Evolutionary conservation across 129 eudicot genomes (phyloP).

Genomic region (Ambrosia trifida): DNA sequence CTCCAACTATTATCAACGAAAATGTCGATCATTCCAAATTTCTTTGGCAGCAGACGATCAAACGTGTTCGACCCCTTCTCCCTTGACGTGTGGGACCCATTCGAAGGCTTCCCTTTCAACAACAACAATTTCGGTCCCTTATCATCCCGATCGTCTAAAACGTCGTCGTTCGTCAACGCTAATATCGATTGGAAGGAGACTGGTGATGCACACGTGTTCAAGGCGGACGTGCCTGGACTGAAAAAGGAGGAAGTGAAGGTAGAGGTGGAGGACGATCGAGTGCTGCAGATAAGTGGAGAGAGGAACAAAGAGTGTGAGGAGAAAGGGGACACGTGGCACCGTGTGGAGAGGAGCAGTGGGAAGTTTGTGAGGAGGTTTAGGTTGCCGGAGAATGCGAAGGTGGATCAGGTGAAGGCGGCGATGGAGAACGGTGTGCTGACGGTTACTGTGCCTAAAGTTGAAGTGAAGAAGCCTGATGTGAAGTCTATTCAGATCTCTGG

Average conservation of each 20-base stretch:
- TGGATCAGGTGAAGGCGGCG: slow-evolving; percentile 45
- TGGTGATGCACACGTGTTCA: slow-evolving; percentile 38
- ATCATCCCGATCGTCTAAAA: slow-evolving; percentile 14
- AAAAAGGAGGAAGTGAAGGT: slow-evolving; percentile 63
- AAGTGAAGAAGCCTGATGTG: slow-evolving; percentile 24
- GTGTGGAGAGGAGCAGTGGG: slow-evolving; percentile 40
- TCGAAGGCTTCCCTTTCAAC: slow-evolving; percentile 27
- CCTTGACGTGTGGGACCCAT: slow-evolving; percentile 7
- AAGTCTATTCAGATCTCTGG: slow-evolving; percentile 34
- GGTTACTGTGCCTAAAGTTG: slow-evolving; percentile 39
- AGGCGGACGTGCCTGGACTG: slow-evolving; percentile 54
- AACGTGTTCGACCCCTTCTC: slow-evolving; percentile 32
- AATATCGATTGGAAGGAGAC: slow-evolving; percentile 54
- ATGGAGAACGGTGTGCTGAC: slow-evolving; percentile 56
- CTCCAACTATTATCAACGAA: not conserved
- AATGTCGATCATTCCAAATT: slow-evolving; percentile 33
- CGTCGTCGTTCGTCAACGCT: slow-evolving; percentile 3
- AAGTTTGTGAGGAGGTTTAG: slow-evolving; percentile 37
- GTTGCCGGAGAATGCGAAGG: slow-evolving; percentile 52
- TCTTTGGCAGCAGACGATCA: slow-evolving; percentile 34
- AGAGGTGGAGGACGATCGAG: slow-evolving; percentile 46
- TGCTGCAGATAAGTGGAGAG: slow-evolving; percentile 58
- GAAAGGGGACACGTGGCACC: slow-evolving; percentile 43
- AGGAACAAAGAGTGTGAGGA: slow-evolving; percentile 51
- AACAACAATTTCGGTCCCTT: slow-evolving; percentile 7